Base-by-base conservation (phyloP, 805 yeast species). In the Yarrowia deformans region DNA sequence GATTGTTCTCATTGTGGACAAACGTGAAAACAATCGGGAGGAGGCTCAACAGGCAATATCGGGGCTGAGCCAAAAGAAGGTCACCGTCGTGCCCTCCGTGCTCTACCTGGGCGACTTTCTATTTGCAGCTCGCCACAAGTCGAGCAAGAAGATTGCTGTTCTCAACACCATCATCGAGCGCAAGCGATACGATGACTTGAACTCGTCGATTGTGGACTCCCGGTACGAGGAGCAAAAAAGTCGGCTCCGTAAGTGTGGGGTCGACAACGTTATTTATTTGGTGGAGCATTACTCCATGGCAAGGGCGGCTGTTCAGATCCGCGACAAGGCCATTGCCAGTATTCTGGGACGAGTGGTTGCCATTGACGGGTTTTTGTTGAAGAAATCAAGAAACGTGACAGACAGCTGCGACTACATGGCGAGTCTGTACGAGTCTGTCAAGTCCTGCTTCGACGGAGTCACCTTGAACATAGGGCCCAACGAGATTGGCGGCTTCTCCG, bases 121-220 rank as follows among this genome's bases (percentile, higher is more conserved):
- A 10, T 95, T 98, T 99, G 82, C 93, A 2, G 99, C 97, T 0
- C 83, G 84, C 69, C 84, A 92, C 74, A 84, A 80, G 67, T 73
- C 70, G 0, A 84, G 90, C 0, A 83, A 84, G 1, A 83, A 84
- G 67, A 88, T 88, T 68, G 91, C 88, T 5, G 89, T 91, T 0
- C 78, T 95, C 18, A 90, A 94, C 76, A 88, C 86, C 71, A 89
- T 95, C n/a, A 84, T 94, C 56, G 99, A 95, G 79, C 82, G 99
- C 46, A 95, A 95, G 78, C 81, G 97, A 69, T 78, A 93, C 54
- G 97, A 91, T 75, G 99, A 95, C 81, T 83, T 95, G 74, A 90
- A 90, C 0, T 75, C 82, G 42, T 90, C 97, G 66, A 92, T 95
- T 56, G 84, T 85, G 70, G 99, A 95, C 78, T 97, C 97, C 1